phyloP scores from a whole-genome alignment of 805 yeast species.

The Blastobotrys terrestris region DNA sequence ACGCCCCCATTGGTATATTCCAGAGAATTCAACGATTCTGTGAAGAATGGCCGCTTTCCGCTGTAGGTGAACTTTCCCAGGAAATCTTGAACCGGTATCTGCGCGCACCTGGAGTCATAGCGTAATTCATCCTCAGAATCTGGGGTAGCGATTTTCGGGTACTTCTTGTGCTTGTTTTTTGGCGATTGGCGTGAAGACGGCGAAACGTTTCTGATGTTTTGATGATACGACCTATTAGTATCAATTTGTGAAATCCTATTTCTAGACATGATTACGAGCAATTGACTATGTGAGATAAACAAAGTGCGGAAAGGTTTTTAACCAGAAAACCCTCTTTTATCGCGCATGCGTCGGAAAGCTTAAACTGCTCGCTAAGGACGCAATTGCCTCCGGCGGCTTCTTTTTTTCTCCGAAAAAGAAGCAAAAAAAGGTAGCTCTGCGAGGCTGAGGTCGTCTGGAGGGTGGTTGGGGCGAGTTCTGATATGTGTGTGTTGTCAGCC shows the following conservation, averaged over 20 bases:
- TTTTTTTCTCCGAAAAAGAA: too few species aligned
- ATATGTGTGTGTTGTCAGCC: too few species aligned
- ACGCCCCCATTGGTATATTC: not conserved
- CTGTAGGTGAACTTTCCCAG: not conserved
- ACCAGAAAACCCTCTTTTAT: too few species aligned
- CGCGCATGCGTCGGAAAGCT: too few species aligned
- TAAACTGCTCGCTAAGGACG: too few species aligned
- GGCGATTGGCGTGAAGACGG: not conserved
- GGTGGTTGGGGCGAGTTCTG: too few species aligned
- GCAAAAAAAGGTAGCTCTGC: too few species aligned
- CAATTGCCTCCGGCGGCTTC: too few species aligned
- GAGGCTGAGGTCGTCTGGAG: too few species aligned
- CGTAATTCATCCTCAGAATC: not conserved
- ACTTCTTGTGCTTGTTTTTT: not conserved
- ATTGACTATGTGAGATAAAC: too few species aligned
- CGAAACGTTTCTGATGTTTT: not conserved
- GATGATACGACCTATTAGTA: not conserved
- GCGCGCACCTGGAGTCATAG: not conserved
- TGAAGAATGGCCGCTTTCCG: not conserved
- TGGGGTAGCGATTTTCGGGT: not conserved
- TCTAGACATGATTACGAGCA: not conserved
- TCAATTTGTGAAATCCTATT: not conserved
- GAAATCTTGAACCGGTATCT: not conserved
- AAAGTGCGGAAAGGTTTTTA: too few species aligned
- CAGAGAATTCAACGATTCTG: not conserved